Conservation (phyloP, 169 alveolate species). For the Besnoitia besnoiti region DNA sequence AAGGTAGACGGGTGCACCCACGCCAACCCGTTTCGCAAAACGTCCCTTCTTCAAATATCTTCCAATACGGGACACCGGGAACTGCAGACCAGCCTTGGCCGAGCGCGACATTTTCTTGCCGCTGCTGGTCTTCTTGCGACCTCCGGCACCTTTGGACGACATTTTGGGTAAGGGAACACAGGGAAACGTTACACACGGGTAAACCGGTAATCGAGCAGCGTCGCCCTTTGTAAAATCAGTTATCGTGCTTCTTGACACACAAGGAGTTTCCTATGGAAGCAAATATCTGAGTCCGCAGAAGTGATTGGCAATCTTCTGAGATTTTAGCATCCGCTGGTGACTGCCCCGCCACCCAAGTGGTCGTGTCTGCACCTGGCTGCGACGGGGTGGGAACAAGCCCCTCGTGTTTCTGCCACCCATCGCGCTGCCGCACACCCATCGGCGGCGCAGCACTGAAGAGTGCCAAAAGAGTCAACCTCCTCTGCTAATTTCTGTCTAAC, state of each 20-base stretch:
- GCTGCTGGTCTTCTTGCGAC: slow-evolving; percentile 80
- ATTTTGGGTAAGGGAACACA: slow-evolving; percentile 20
- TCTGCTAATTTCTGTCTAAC: too few relatives aligned
- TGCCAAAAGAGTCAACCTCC: too few relatives aligned
- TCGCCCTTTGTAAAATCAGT: background rate
- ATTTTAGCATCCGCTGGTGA: background rate
- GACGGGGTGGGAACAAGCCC: background rate
- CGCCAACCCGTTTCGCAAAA: slow-evolving; percentile 95
- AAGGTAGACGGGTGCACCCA: slow-evolving; percentile 84
- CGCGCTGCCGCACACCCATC: too few relatives aligned
- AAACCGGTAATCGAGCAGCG: background rate
- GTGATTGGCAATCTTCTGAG: background rate
- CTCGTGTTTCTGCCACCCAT: too few relatives aligned
- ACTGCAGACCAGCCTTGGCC: slow-evolving; percentile 98
- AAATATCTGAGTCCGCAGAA: background rate
- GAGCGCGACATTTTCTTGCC: slow-evolving; percentile 91
- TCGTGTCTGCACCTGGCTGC: background rate
- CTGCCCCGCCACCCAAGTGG: background rate
- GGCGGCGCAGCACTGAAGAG: too few relatives aligned
- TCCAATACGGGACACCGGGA: slow-evolving; percentile 99
- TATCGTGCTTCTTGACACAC: background rate
- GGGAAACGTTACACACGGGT: background rate
- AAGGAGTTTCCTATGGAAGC: background rate
- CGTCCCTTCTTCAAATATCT: slow-evolving; percentile 96
- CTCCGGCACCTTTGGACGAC: slow-evolving; percentile 80